A percentile compares a stretch with the other conserved stretches of the same genome.
phyloP scores from a whole-genome alignment of 2,329 filamentous ascomycete species.

The Hymenoscyphus fructigenus region DNA sequence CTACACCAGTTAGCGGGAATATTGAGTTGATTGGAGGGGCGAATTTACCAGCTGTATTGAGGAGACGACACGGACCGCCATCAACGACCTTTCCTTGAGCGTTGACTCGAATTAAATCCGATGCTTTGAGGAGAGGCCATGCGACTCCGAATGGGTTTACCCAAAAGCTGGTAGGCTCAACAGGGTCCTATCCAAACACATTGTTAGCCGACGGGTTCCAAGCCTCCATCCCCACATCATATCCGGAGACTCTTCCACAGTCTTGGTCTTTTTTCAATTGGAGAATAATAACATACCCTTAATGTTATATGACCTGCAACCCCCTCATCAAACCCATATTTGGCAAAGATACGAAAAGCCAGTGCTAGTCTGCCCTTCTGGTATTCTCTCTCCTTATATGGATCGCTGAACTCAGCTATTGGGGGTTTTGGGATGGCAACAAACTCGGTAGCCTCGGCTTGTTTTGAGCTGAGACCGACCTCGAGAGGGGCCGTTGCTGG shows the following conservation, averaged over 20 bases:
- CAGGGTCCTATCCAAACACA: constrained; percentile 31
- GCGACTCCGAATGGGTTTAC: constrained; percentile 39
- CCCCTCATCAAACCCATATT: constrained; percentile 47
- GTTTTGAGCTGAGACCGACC: constrained; percentile 23
- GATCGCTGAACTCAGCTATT: constrained; percentile 32
- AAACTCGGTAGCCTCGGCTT: constrained; percentile 8
- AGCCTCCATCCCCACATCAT: no score
- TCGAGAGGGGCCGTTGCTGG: constrained; percentile 23
- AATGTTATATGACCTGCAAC: constrained; percentile 48
- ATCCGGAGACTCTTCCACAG: neutral
- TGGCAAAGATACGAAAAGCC: constrained; percentile 49
- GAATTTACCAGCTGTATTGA: constrained; percentile 35
- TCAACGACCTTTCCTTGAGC: constrained; percentile 61
- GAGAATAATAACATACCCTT: constrained; percentile 27
- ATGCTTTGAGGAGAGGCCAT: constrained; percentile 52
- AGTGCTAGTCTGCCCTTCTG: constrained; percentile 45
- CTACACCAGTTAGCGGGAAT: constrained; percentile 25
- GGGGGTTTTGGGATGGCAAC: constrained; percentile 10
- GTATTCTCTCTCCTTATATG: constrained; percentile 38
- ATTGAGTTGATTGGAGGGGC: neutral
- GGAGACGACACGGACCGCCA: constrained; percentile 47
- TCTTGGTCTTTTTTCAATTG: neutral
- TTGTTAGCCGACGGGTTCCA: neutral
- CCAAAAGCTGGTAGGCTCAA: constrained; percentile 37
- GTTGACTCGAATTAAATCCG: constrained; percentile 67